Evolutionary conservation across 164 flowering plant species (phyloP).

Genomic region (Aristolochia contorta): DNA sequence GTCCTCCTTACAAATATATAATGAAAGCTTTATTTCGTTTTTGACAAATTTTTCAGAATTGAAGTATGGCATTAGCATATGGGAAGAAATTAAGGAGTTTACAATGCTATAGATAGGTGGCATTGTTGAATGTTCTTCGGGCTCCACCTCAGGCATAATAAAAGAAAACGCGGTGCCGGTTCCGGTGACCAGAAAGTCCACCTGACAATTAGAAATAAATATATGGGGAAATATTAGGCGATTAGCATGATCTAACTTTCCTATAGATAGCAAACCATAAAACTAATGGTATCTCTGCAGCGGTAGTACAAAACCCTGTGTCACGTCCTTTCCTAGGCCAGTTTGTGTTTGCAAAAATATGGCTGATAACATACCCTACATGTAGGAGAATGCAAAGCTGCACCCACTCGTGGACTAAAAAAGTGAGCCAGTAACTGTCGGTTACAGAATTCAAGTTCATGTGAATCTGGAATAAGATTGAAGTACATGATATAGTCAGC

Average conservation of each 20-base stretch:
- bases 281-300: too few relatives aligned
- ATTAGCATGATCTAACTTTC: not conserved
- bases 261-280: not conserved
- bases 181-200: constrained; percentile 87
- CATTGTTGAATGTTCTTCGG: constrained; percentile 22
- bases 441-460: constrained; percentile 46
- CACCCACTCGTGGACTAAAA: constrained; percentile 73
- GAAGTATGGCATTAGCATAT: not conserved
- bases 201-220: constrained; percentile 26
- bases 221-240: not conserved
- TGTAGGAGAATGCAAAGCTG: constrained; percentile 72
- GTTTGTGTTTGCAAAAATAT: too few relatives aligned
- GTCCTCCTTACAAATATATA: not conserved
- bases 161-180: constrained; percentile 64
- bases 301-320: not conserved
- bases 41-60: not conserved
- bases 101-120: constrained; percentile 91
- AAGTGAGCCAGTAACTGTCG: constrained; percentile 70
- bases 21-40: not conserved
- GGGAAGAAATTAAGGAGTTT: constrained; percentile 15
- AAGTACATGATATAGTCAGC: not conserved
- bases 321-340: not conserved
- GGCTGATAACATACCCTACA: constrained; percentile 51
- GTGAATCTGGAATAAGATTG: constrained; percentile 42
- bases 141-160: constrained; percentile 64